Evolutionary conservation across 495 filamentous ascomycete genomes (phyloP), one percentile per base, ranked within the genome.

Genomic region (Tuber umbilicatum): DNA sequence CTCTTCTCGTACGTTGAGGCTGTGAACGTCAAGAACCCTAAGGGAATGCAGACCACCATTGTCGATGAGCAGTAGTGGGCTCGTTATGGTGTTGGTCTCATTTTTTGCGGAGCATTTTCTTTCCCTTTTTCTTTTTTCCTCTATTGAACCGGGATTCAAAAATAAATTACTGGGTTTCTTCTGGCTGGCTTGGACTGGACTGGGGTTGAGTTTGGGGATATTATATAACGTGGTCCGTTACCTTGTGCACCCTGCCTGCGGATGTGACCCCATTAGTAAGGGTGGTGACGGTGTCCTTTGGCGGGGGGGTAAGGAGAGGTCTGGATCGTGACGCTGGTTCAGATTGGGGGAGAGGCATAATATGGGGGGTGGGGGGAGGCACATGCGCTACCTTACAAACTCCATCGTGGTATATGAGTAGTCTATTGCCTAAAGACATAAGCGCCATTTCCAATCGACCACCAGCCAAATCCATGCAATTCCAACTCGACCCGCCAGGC

Each of bases 1-100:
- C 90, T 99, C 81, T 99, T 97, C 90, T 93, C 90, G 85, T 97
- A 96, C 87, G 96, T 99, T 83, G 94, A 98, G 90, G 95, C 94
- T 77, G 95, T 98, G 86, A 97, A 97, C 86, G 95, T 98, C 81
- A 98, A 97, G 93, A 91, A 94, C 87, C 89, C 94, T 84, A 97
- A 97, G 93, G 94, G 94, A 84, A 89, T 99, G 80, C 90, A 91
- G 83, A 98, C 95, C 75, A 89, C 91, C 75, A 89, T 95, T 81
- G 91, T 92, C n/a, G 55, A 64, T 35, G 55, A 64, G 27, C 55
- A 64, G 55, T 64, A 64, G 55, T 64, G 27, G 14, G 35, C 27
- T 64, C 9, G 23, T 60, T 27, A 27, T 35, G n/a, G 50, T 60
- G 27, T 78, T 74, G 69, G 77, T 74, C 68, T 41, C n/a, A 38